Conservation (phyloP, 1,284 basidiomycete genomes). For the Ganoderma multipileum region DNA sequence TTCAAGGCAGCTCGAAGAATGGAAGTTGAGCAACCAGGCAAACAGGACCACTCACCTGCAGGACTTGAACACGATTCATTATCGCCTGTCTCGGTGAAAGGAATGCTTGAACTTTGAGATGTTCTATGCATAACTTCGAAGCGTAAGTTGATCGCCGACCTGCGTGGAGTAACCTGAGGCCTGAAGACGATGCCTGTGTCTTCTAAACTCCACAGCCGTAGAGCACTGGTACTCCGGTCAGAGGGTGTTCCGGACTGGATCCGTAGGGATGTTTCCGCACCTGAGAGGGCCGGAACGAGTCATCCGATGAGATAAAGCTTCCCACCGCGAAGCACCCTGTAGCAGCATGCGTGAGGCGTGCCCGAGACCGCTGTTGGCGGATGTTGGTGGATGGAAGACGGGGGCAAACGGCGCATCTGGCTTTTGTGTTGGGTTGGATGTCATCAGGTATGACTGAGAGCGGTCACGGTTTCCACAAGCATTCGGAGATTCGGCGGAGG, state of each 20-base stretch:
- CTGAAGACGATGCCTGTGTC: not conserved
- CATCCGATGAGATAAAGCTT: not conserved
- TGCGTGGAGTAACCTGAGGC: not conserved
- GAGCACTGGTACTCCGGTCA: not conserved
- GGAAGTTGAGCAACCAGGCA: not conserved
- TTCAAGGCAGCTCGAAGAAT: not conserved
- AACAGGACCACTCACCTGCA: not conserved
- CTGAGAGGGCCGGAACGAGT: not conserved
- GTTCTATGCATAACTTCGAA: no score
- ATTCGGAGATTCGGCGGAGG: not conserved
- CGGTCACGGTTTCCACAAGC: not conserved
- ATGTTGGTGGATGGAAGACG: no score
- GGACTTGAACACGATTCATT: not conserved
- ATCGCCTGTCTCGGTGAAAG: not conserved
- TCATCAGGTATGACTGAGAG: constrained; percentile 1
- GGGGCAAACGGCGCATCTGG: not conserved
- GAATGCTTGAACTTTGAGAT: not conserved
- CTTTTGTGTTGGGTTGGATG: not conserved
- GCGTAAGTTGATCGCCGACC: not conserved
- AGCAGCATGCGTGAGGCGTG: not conserved
- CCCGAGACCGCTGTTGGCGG: no score
- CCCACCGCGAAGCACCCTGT: not conserved
- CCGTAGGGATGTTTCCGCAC: not conserved
- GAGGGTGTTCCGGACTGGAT: not conserved
- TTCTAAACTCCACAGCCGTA: no score